A percentile compares a stretch with the other conserved stretches of the same genome.
Conservation (phyloP, 768 basidiomycete species). For the Suillus tomentosus region DNA sequence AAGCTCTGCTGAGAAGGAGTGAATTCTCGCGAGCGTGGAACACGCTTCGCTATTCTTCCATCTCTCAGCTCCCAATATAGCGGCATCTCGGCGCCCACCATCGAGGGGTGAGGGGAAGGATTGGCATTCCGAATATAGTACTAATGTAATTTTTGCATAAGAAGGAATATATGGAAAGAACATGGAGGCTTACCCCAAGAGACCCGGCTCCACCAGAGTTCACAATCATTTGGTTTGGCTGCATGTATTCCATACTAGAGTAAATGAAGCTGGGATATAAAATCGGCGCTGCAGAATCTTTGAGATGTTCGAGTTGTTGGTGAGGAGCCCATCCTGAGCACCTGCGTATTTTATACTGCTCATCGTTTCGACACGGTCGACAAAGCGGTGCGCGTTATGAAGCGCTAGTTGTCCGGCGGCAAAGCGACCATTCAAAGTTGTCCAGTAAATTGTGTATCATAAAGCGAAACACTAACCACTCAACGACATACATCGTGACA, state of each 20-base stretch:
- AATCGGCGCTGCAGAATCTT: background rate
- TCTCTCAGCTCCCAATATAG: constrained; percentile 17
- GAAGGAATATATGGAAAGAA: background rate
- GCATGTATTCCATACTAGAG: constrained; percentile 12
- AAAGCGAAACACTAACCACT: background rate
- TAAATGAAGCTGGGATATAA: background rate
- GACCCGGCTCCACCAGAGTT: constrained; percentile 16
- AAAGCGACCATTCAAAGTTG: background rate
- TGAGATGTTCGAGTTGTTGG: background rate
- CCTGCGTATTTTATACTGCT: background rate
- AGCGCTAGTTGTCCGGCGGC: background rate
- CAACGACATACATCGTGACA: background rate
- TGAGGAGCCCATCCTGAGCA: background rate
- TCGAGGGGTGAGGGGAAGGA: constrained; percentile 24
- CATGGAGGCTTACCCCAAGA: constrained; percentile 5
- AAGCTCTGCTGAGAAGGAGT: constrained; percentile 21
- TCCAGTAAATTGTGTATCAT: background rate
- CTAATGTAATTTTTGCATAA: constrained; percentile 10
- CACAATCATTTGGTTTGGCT: constrained; percentile 11
- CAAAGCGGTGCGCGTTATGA: background rate
- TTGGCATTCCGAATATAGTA: constrained; percentile 16
- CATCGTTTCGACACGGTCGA: background rate
- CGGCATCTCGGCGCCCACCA: constrained; percentile 22
- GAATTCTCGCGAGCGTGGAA: constrained; percentile 20
- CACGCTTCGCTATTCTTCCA: constrained; percentile 20